A percentile compares a stretch with the other conserved stretches of the same genome.
Evolutionary conservation across 2,329 filamentous ascomycete species (phyloP).

Genomic region (Aspergillus calidoustus): DNA sequence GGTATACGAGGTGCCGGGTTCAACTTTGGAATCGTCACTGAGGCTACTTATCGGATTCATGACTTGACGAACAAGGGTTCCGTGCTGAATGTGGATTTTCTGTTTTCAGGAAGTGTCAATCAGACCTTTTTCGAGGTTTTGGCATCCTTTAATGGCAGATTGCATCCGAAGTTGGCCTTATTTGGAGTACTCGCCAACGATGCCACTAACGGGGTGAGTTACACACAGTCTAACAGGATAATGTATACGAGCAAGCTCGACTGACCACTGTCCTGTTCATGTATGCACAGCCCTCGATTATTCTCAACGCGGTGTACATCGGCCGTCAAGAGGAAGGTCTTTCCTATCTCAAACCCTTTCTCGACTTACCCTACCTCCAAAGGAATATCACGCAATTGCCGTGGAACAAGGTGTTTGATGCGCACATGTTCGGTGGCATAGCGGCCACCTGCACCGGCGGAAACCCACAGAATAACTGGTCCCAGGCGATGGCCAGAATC

Average conservation of each 20-base stretch:
- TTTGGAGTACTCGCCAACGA: not conserved
- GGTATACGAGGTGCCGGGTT: conserved; percentile 9
- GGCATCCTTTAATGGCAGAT: not conserved
- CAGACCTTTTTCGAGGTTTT: not conserved
- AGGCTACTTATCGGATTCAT: conserved; percentile 3
- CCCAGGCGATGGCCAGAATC: not conserved
- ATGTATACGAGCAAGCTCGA: too few relatives aligned
- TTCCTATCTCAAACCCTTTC: not conserved
- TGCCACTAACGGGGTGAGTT: not conserved
- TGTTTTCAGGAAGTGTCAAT: conserved; percentile 4
- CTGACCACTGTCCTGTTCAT: not conserved
- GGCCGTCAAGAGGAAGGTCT: not conserved
- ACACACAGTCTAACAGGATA: not conserved
- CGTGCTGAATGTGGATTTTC: conserved; percentile 2
- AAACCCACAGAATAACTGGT: not conserved
- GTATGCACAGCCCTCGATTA: not conserved
- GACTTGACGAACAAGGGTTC: conserved; percentile 1
- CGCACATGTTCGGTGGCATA: not conserved
- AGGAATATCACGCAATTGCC: not conserved
- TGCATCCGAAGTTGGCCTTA: not conserved
- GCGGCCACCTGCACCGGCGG: not conserved
- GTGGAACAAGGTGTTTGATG: not conserved
- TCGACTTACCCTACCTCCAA: not conserved
- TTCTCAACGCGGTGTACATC: conserved; percentile 4
- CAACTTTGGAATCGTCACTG: conserved; percentile 11